A percentile compares a stretch with the other conserved stretches of the same genome.
phyloP scores from a whole-genome alignment of 345 rosid species.

The Eucalyptus sp. region DNA sequence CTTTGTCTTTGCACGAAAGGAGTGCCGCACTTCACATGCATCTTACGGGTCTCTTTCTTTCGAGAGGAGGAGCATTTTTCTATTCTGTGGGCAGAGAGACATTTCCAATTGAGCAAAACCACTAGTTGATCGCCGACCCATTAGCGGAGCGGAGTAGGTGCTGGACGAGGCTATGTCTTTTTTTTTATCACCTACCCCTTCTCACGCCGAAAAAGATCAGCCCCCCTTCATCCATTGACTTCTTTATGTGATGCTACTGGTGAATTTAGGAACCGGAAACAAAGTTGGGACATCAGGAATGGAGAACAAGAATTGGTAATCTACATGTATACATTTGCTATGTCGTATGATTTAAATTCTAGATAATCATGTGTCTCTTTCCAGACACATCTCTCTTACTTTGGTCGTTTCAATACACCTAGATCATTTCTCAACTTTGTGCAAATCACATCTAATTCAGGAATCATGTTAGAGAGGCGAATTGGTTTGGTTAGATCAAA shows the following conservation, averaged over 20 bases:
- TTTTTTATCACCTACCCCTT: not conserved
- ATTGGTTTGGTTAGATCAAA: not conserved
- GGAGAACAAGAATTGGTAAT: not conserved
- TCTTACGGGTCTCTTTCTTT: not conserved
- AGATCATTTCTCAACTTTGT: not conserved
- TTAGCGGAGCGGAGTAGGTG: not conserved
- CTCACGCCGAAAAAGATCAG: not conserved
- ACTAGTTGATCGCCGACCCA: not conserved
- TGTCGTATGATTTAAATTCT: not conserved
- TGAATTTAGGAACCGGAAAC: not conserved
- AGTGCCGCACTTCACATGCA: not conserved
- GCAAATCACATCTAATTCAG: not conserved
- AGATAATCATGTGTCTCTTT: not conserved
- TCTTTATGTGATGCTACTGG: not conserved
- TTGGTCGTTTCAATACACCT: not conserved
- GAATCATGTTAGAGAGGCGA: rapidly evolving
- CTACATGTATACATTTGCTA: not conserved
- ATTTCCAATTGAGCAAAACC: not conserved
- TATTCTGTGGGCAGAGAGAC: not conserved
- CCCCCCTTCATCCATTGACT: not conserved
- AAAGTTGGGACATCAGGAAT: not conserved
- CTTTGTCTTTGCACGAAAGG: not conserved
- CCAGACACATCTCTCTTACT: not conserved
- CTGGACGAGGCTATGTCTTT: not conserved
- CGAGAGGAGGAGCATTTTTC: not conserved